phyloP scores from a whole-genome alignment of 2,329 filamentous ascomycete species.

The Dactylellina drechsleri region DNA sequence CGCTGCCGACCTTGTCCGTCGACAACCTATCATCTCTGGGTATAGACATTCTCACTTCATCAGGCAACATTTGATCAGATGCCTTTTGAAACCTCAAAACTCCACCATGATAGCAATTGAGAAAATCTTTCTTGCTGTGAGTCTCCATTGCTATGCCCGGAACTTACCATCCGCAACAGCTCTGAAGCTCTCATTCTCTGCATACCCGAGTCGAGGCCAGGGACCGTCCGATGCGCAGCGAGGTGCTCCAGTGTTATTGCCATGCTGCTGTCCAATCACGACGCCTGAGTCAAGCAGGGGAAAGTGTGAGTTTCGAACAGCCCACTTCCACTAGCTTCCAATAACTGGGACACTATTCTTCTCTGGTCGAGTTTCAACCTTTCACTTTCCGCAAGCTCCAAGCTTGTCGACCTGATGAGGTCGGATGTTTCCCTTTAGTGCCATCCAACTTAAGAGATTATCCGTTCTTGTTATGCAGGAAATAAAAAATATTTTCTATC shows the following conservation, averaged over 20 bases:
- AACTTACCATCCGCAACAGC: not conserved
- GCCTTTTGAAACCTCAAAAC: too few relatives aligned
- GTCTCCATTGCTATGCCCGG: not conserved
- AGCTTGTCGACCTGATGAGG: constrained; percentile 50
- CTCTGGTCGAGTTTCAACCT: constrained; percentile 38
- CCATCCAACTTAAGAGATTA: constrained; percentile 43
- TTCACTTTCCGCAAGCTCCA: constrained; percentile 32
- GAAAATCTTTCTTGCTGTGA: not conserved
- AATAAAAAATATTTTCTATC: constrained; percentile 18
- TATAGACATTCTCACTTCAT: not conserved
- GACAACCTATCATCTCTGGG: not conserved
- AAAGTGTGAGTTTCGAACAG: constrained; percentile 23
- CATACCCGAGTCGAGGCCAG: constrained; percentile 43
- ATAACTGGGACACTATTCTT: constrained; percentile 35
- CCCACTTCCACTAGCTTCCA: constrained; percentile 44
- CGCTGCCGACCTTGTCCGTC: not conserved
- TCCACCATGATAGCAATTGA: not conserved
- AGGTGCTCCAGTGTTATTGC: constrained; percentile 28
- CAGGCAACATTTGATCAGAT: too few relatives aligned
- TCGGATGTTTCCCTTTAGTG: constrained; percentile 45
- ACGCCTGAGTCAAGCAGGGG: constrained; percentile 29
- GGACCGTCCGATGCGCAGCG: constrained; percentile 26
- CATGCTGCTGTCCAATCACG: constrained; percentile 41
- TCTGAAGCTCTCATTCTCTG: not conserved
- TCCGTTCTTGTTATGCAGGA: constrained; percentile 39